These are phyloP conservation scores for Colletotrichum sojae DNA, from an alignment of 2,329 filamentous ascomycete species.

Conservation along the genomic window DNA sequence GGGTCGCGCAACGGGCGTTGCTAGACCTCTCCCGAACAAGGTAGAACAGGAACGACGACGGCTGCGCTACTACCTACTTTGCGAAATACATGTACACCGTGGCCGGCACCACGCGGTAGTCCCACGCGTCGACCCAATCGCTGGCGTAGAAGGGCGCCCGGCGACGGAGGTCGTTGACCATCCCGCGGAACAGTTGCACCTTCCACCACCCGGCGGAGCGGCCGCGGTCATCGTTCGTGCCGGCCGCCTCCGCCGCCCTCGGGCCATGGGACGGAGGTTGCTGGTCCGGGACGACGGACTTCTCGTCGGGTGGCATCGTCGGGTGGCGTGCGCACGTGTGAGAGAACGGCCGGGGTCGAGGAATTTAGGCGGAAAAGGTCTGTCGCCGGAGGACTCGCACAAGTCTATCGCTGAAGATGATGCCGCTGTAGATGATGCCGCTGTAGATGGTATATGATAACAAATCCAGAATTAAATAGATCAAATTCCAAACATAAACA, in stretches of 20 bases:
- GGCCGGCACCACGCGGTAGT: constrained; percentile 89
- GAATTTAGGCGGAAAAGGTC: neutral
- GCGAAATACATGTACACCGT: constrained; percentile 97
- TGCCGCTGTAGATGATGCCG: neutral
- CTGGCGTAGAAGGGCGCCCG: constrained; percentile 83
- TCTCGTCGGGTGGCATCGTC: constrained; percentile 30
- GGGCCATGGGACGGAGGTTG: constrained; percentile 7
- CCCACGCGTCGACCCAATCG: constrained; percentile 90
- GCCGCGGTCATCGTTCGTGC: neutral
- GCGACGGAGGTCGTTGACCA: constrained; percentile 82
- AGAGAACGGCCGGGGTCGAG: neutral
- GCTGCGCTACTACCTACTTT: constrained; percentile 70
- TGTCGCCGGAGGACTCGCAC: neutral
- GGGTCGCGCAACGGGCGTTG: neutral
- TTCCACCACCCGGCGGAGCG: constrained; percentile 75
- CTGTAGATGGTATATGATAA: neutral
- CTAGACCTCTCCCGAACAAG: neutral
- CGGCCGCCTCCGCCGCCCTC: neutral
- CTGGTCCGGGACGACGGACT: constrained; percentile 14
- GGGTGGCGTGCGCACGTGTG: neutral
- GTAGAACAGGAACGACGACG: neutral
- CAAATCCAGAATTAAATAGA: neutral
- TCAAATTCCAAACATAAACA: neutral
- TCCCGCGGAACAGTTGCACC: constrained; percentile 81
- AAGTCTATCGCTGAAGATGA: neutral